Evolutionary conservation across 2,329 filamentous ascomycete species (phyloP).

Genomic region (Fusarium torulosum): DNA sequence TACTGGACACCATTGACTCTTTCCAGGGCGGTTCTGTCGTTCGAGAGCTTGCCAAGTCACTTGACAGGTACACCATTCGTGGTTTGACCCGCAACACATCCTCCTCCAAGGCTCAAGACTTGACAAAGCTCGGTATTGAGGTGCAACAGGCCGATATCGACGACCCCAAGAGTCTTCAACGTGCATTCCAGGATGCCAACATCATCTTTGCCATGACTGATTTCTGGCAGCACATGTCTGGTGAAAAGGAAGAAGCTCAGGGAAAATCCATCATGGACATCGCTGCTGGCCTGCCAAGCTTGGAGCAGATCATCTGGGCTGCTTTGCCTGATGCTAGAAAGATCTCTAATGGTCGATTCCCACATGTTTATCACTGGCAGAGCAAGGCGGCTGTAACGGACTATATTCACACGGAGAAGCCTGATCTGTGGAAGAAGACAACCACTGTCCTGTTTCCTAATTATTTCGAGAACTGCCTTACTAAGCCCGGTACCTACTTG

Average conservation of each 20-base stretch:
- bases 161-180: neutral
- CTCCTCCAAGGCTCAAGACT: neutral
- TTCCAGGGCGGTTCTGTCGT: slow-evolving; percentile 8
- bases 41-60: neutral
- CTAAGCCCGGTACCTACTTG: neutral
- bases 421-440: slow-evolving; percentile 12
- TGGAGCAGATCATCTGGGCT: slow-evolving; percentile 5
- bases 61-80: neutral
- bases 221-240: slow-evolving; percentile 20
- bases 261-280: slow-evolving; percentile 12
- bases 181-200: neutral
- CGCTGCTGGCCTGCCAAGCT: neutral
- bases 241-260: neutral
- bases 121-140: neutral
- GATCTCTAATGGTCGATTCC: neutral
- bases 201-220: slow-evolving; percentile 18
- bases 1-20: no score
- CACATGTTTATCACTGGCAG: slow-evolving; percentile 10
- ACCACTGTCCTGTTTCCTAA: slow-evolving; percentile 6
- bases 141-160: neutral
- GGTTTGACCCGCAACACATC: slow-evolving; percentile 1
- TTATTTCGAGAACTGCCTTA: slow-evolving; percentile 13
- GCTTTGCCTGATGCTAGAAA: neutral
- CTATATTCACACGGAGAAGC: neutral
- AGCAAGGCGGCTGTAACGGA: slow-evolving; percentile 6